Evolutionary conservation across 768 basidiomycete species (phyloP).

Genomic region (Harrya chromipes): DNA sequence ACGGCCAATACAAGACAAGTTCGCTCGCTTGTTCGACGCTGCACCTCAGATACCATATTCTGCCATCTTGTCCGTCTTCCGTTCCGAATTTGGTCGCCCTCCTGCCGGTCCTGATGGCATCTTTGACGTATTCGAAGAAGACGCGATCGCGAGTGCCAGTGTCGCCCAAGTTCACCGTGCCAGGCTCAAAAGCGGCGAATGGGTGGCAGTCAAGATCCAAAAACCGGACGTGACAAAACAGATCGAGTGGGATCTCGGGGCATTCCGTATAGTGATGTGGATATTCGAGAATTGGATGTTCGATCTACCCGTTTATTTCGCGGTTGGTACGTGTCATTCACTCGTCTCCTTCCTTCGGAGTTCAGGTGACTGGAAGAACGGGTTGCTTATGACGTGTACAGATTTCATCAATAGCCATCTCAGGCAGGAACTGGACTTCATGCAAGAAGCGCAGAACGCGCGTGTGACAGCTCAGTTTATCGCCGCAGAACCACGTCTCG

Average conservation of each 20-base stretch:
- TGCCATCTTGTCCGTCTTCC: slow-evolving; percentile 64
- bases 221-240: slow-evolving; percentile 86
- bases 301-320: slow-evolving; percentile 80
- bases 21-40: slow-evolving; percentile 81
- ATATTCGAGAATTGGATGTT: slow-evolving; percentile 77
- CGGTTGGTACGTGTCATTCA: slow-evolving; percentile 52
- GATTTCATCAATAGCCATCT: slow-evolving; percentile 82
- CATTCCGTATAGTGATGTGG: slow-evolving; percentile 74
- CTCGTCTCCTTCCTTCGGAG: background rate
- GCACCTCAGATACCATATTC: slow-evolving; percentile 82
- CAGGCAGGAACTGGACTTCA: slow-evolving; percentile 79
- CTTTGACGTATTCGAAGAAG: slow-evolving; percentile 74
- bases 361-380: background rate
- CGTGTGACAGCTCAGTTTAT: slow-evolving; percentile 65
- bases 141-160: slow-evolving; percentile 82
- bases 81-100: slow-evolving; percentile 62
- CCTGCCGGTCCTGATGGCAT: slow-evolving; percentile 67
- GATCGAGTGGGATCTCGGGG: slow-evolving; percentile 79
- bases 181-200: slow-evolving; percentile 45
- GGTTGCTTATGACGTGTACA: slow-evolving; percentile 20
- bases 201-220: slow-evolving; percentile 94
- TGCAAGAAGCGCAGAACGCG: slow-evolving; percentile 77
- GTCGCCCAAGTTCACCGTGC: slow-evolving; percentile 93
- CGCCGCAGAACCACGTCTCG: slow-evolving; percentile 64
- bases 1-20: slow-evolving; percentile 76